Evolutionary conservation across 306 rosid species (phyloP).

Genomic region (Prunus mongolica): DNA sequence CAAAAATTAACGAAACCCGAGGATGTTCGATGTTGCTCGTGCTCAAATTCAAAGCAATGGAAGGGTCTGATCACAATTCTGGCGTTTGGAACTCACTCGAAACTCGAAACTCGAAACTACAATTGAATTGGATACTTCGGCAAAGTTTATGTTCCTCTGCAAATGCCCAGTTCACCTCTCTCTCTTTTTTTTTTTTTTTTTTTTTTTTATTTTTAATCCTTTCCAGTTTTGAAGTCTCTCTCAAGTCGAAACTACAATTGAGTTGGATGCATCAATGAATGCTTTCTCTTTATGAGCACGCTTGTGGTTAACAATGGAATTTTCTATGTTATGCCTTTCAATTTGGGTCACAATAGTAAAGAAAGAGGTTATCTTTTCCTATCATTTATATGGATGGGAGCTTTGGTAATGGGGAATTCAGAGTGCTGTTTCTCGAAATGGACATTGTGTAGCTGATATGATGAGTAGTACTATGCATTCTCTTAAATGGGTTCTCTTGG

Average conservation of each 20-base stretch:
- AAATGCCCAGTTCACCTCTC: neutral
- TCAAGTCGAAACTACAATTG: neutral
- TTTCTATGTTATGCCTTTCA: neutral
- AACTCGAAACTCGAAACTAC: neutral
- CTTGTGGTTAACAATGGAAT: neutral
- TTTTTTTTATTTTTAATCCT: too few relatives aligned
- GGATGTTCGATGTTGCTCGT: too few relatives aligned
- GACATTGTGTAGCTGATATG: conserved; percentile 14
- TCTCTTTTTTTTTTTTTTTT: too few relatives aligned
- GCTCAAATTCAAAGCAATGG: neutral
- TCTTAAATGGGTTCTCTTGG: conserved; percentile 52
- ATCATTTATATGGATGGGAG: neutral
- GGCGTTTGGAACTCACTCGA: neutral
- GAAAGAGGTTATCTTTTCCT: neutral
- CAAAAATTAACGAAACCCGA: neutral
- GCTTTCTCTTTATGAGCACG: neutral
- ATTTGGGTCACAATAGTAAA: neutral
- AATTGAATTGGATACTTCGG: neutral
- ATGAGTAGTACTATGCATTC: conserved; percentile 30
- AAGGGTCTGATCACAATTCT: neutral
- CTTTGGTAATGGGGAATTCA: neutral
- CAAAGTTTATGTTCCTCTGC: neutral
- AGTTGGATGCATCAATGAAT: too few relatives aligned
- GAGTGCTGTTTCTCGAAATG: neutral
- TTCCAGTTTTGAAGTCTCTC: neutral